Evolutionary conservation across 306 rosid species (phyloP).

Genomic region (Erythrophleum fordii): DNA sequence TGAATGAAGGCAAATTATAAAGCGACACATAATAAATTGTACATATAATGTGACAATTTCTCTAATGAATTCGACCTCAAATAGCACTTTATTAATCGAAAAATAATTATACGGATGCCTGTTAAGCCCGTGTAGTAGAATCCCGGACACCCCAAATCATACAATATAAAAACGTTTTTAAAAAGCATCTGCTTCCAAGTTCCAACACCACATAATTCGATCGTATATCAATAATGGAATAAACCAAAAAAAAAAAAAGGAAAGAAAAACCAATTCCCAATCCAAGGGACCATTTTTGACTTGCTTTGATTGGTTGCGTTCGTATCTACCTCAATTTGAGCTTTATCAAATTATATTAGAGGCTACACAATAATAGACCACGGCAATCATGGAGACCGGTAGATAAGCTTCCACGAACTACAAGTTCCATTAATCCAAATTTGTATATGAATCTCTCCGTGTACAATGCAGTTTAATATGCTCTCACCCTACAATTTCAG

Average conservation of each 20-base stretch:
- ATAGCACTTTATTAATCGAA: neutral
- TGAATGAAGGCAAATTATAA: neutral
- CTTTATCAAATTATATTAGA: neutral
- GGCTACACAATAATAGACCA: neutral
- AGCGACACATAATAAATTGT: neutral
- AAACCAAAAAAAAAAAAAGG: conserved; percentile 24
- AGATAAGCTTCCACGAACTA: conserved; percentile 50
- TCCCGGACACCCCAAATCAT: neutral
- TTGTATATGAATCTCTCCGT: conserved; percentile 60
- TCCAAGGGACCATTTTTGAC: conserved; percentile 30
- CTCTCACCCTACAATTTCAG: conserved; percentile 85
- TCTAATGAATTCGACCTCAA: neutral
- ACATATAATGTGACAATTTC: neutral
- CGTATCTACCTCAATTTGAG: neutral
- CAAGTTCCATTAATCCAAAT: conserved; percentile 57
- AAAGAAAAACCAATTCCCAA: neutral
- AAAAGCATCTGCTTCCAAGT: conserved; percentile 32
- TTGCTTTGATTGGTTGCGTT: conserved; percentile 2
- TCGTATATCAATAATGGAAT: neutral
- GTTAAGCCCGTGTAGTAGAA: neutral
- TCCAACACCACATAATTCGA: conserved; percentile 23
- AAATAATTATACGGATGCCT: neutral
- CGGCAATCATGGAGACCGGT: conserved; percentile 16
- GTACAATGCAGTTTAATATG: conserved; percentile 63
- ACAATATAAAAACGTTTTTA: neutral